Evolutionary conservation across 306 rosid species (phyloP).

Genomic region (Quercus wislizeni): DNA sequence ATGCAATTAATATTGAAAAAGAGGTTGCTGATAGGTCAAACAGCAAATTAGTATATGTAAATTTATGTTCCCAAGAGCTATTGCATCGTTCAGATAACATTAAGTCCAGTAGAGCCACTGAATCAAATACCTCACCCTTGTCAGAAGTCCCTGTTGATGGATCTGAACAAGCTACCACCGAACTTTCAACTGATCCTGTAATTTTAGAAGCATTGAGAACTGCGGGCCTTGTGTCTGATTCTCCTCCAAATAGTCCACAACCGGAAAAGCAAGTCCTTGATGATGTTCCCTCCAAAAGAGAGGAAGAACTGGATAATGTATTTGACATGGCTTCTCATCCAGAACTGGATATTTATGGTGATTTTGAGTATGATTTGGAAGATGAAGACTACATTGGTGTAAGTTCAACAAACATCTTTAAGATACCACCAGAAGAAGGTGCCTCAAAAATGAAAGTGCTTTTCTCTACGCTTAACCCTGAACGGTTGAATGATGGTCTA

Average conservation of each 20-base stretch:
- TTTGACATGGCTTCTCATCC: slow-evolving; percentile 68
- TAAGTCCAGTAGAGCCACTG: slow-evolving; percentile 42
- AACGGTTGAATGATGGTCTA: slow-evolving; percentile 31
- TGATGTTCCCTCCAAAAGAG: slow-evolving; percentile 29
- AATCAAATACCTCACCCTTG: slow-evolving; percentile 28
- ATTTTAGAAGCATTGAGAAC: slow-evolving; percentile 77
- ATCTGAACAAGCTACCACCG: slow-evolving; percentile 38
- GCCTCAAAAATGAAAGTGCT: slow-evolving; percentile 76
- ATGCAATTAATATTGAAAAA: slow-evolving; percentile 88
- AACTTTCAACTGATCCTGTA: slow-evolving; percentile 45
- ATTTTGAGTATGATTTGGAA: slow-evolving; percentile 89
- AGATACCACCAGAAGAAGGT: slow-evolving; percentile 50
- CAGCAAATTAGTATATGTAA: slow-evolving; percentile 81
- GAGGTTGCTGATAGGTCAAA: slow-evolving; percentile 83
- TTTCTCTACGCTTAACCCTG: slow-evolving; percentile 67
- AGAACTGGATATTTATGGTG: slow-evolving; percentile 93
- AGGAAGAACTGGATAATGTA: slow-evolving; percentile 59
- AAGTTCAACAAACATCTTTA: slow-evolving; percentile 42
- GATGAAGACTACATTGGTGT: slow-evolving; percentile 86
- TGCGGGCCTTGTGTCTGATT: slow-evolving; percentile 89
- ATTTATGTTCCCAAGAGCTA: slow-evolving; percentile 85
- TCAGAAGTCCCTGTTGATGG: slow-evolving; percentile 33
- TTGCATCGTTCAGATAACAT: slow-evolving; percentile 50
- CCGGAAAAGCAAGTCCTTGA: slow-evolving; percentile 37
- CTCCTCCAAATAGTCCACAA: slow-evolving; percentile 80